Conservation (phyloP, 805 yeast species). For the Scheffersomyces amazonensis region DNA sequence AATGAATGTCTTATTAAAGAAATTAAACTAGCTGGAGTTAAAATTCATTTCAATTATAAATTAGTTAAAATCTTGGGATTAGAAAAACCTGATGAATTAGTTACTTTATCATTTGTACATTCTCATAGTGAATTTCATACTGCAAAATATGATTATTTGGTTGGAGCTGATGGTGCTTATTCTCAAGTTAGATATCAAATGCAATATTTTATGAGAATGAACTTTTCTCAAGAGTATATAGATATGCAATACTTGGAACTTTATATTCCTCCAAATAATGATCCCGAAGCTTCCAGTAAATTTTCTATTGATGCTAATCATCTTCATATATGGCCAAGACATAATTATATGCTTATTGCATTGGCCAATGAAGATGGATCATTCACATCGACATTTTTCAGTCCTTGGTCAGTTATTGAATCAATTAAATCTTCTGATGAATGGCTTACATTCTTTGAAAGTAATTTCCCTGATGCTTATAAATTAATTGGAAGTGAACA, state of each 20-base stretch:
- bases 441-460: slow-evolving; percentile 52
- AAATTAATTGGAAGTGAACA: slow-evolving; percentile 59
- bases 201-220: slow-evolving; percentile 66
- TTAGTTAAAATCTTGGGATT: slow-evolving; percentile 39
- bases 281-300: slow-evolving; percentile 18
- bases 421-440: slow-evolving; percentile 42
- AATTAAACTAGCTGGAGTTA: slow-evolving; percentile 42
- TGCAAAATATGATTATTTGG: slow-evolving; percentile 51
- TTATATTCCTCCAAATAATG: slow-evolving; percentile 58
- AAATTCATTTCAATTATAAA: slow-evolving; percentile 54
- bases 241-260: slow-evolving; percentile 83
- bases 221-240: slow-evolving; percentile 71
- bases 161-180: slow-evolving; percentile 88
- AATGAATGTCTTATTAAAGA: slow-evolving; percentile 67
- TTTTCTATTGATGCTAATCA: slow-evolving; percentile 69
- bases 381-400: slow-evolving; percentile 86
- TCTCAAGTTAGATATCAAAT: slow-evolving; percentile 69
- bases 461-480: slow-evolving; percentile 73
- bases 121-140: slow-evolving; percentile 12
- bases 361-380: slow-evolving; percentile 82
- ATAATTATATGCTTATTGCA: slow-evolving; percentile 84
- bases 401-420: slow-evolving; percentile 69
- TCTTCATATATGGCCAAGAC: slow-evolving; percentile 91
- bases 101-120: slow-evolving; percentile 21
- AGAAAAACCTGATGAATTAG: slow-evolving; percentile 10